Base-by-base conservation (phyloP, 768 basidiomycete genomes). In the Mycena galopus region DNA sequence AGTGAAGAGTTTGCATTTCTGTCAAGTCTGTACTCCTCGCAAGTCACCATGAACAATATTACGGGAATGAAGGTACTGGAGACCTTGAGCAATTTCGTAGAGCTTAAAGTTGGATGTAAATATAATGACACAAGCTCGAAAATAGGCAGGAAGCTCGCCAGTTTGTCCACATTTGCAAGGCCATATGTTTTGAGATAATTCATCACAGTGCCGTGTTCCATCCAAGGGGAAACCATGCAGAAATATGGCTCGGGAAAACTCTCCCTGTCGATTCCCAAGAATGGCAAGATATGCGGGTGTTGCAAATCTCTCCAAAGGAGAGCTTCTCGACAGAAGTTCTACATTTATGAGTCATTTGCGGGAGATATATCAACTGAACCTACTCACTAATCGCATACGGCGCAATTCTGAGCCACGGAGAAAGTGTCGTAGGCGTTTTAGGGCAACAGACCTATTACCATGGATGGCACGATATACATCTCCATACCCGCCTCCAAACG, bases 201-300 rank as follows among this genome's bases (percentile, higher is more conserved):
- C 12, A 76, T n/a, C 14, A 81, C 71, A 21, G 77, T 80, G 1
- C 80, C 78, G 56, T 77, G 70, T 29, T 69, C 60, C 79, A 81
- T 79, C 78, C 78, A 80, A 14, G 79, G 80, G 1, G 80, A 79
- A 32, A n/a, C n/a, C n/a, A n/a, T n/a, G n/a, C n/a, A n/a, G n/a
- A n/a, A n/a, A n/a, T n/a, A n/a, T n/a, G n/a, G n/a, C n/a, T n/a
- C n/a, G n/a, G n/a, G n/a, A n/a, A n/a, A n/a, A n/a, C n/a, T n/a
- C n/a, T n/a, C n/a, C n/a, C n/a, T n/a, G n/a, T n/a, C n/a, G n/a
- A n/a, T n/a, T n/a, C n/a, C n/a, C n/a, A n/a, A n/a, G n/a, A n/a
- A n/a, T n/a, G n/a, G n/a, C n/a, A n/a, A n/a, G n/a, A n/a, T n/a
- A n/a, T n/a, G n/a, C n/a, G n/a, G n/a, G n/a, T n/a, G n/a, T n/a